Evolutionary conservation across 306 rosid genomes (phyloP), one percentile per base, ranked within the genome.

Genomic region (Lathyrus sativus): DNA sequence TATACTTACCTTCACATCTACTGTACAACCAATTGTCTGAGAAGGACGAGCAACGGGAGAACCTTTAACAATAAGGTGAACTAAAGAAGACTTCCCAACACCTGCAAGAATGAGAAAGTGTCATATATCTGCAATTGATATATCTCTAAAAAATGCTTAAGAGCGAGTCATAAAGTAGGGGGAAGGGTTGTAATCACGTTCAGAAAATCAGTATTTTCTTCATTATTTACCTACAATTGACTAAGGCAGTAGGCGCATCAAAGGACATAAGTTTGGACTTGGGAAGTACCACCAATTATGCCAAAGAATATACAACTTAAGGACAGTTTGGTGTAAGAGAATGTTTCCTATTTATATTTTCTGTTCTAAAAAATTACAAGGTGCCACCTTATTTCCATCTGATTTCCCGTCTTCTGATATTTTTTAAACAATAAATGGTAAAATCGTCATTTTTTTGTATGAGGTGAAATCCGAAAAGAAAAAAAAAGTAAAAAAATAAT

Each of bases 31-130:
- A 62, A 95, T 78, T 67, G 99, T 90, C 72, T 87, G 99, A 37
- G 90, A 38, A 84, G 96, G 92, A 49, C 83, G 90, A 61, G 81
- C 62, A 5, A 82, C 62, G n/a, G 95, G 80, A 77, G 91, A 82
- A 75, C 99, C 97, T 0, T 90, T 90, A 75, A 90, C 76, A 65
- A 95, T 87, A 76, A 95, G 75, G 84, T 90, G 82, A 74, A 87
- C 97, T 71, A 95, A 88, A 81, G 99, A 90, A 45, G 89, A 78
- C 81, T 95, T 95, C 68, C 99, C 99, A 72, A 95, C 99, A 78
- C 99, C 99, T 95, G 79, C 76, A 68, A 57, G 56, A 43, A 39
- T 1, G 53, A 63, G 54, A 71, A 68, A 58, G 63, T 22, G 63
- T 70, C 39, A 22, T 41, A 65, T 60, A 69, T 70, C 57, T 26